Conservation (phyloP, 2,329 filamentous ascomycete species). For the Xylaria sp. region DNA sequence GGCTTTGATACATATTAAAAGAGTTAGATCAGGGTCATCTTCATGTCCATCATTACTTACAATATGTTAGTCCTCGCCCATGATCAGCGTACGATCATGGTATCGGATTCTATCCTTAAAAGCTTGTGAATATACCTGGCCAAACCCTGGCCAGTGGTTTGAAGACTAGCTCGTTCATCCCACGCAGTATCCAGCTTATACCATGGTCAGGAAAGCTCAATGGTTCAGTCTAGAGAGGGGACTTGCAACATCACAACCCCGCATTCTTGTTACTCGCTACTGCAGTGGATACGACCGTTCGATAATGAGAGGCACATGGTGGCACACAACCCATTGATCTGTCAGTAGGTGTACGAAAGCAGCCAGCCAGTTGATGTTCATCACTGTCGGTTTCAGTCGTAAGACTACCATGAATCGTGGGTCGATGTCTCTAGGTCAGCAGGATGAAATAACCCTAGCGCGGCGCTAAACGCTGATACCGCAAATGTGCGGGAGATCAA, state of each 20-base stretch:
- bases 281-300: constrained; percentile 13
- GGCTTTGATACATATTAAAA: background rate
- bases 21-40: background rate
- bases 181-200: constrained; percentile 14
- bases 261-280: constrained; percentile 4
- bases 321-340: constrained; percentile 5
- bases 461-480: constrained; percentile 1
- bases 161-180: constrained; percentile 14
- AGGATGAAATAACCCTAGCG: constrained; percentile 8
- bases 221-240: constrained; percentile 4
- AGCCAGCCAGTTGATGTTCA: constrained; percentile 5
- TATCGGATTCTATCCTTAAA: background rate
- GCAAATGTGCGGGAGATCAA: constrained; percentile 6
- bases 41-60: constrained; percentile 9
- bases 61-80: constrained; percentile 2
- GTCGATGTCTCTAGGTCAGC: constrained; percentile 7
- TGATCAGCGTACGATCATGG: constrained; percentile 6
- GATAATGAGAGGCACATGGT: constrained; percentile 13
- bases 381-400: background rate
- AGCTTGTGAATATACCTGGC: constrained; percentile 8
- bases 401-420: constrained; percentile 1
- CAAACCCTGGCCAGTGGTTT: background rate
- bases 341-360: background rate
- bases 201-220: constrained; percentile 8
- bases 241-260: constrained; percentile 16